phyloP scores from a whole-genome alignment of 345 rosid species.

The Arabis hirsuta region DNA sequence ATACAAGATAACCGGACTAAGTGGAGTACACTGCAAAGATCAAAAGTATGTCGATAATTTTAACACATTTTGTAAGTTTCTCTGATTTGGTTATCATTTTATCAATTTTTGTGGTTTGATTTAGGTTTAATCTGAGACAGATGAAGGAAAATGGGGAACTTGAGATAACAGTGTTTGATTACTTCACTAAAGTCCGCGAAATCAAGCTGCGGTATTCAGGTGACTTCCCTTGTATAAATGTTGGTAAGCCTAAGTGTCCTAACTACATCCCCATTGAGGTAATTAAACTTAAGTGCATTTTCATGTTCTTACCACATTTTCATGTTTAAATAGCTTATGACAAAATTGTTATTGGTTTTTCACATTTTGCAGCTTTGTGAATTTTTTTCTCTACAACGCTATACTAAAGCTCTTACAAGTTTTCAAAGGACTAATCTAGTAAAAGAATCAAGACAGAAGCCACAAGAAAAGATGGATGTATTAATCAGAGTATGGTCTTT shows the following conservation, averaged over 20 bases:
- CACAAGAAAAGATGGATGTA: slow-evolving; percentile 65
- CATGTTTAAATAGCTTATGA: background rate
- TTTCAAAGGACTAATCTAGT: slow-evolving; percentile 70
- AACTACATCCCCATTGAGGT: slow-evolving; percentile 80
- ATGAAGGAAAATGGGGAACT: slow-evolving; percentile 50
- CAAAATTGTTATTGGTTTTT: background rate
- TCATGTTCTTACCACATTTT: slow-evolving; percentile 38
- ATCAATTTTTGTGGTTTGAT: slow-evolving; percentile 5
- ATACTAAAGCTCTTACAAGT: slow-evolving; percentile 56
- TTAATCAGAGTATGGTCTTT: slow-evolving; percentile 54
- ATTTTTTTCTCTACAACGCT: slow-evolving; percentile 80
- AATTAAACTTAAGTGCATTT: background rate
- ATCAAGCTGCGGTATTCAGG: slow-evolving; percentile 61
- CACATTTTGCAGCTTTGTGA: slow-evolving; percentile 57
- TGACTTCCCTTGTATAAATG: slow-evolving; percentile 71
- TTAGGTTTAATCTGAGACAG: slow-evolving; percentile 61
- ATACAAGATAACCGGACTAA: slow-evolving; percentile 70
- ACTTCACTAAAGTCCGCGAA: slow-evolving; percentile 58
- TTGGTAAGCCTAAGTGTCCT: slow-evolving; percentile 86
- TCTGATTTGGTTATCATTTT: background rate
- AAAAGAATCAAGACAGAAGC: slow-evolving; percentile 77
- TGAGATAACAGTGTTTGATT: slow-evolving; percentile 72
- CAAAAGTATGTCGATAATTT: slow-evolving; percentile 38
- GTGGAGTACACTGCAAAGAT: slow-evolving; percentile 51
- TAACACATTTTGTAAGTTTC: too few relatives aligned